Base-by-base conservation (phyloP, 768 basidiomycete genomes). In the Psilocybe cubensis region DNA sequence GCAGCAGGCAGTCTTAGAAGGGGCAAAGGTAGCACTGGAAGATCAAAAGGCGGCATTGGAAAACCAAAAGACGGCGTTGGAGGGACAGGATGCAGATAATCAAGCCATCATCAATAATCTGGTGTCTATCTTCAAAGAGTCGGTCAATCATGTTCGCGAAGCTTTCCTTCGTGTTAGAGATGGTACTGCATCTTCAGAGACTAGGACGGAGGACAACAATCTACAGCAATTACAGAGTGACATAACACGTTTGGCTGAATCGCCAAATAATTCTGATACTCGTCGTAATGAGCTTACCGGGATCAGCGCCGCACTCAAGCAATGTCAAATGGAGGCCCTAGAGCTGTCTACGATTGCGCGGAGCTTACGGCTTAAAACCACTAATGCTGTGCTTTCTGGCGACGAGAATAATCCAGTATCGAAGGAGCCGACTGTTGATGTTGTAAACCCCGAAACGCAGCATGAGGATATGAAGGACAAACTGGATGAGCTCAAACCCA, bases 111-210 rank as follows among this genome's bases (percentile, higher is more conserved):
- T 83, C 12, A 67, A 69, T 6, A 66, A 73, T 4, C 59, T 82
- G 54, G 72, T 81, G 31, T 66, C 65, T n/a, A 71, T 76, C 42
- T 54, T 82, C 50, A 61, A 74, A 1, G 71, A 76, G 41, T 72
- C 79, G 3, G 69, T 74, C 31, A 66, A 63, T 14, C 58, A 56
- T 18, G 60, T 66, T 11, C 64, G 65, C n/a, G 40, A 62, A 4
- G 55, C 63, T 18, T 63, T 67, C n/a, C 57, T 46, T 17, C 45
- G 21, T 7, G 43, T 49, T 29, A 57, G 43, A 43, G 35, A 44
- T 24, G 40, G 59, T 38, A 52, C 46, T 10, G 45, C 47, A 1
- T n/a, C 31, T 17, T 49, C 54, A n/a, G 50, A 46, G 40, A 47
- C 52, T 17, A 42, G 53, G 3, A 23, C 58, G 7, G 38, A 63